Base-by-base conservation (phyloP, 2,329 filamentous ascomycete genomes). In the Bipolaris oryzae region DNA sequence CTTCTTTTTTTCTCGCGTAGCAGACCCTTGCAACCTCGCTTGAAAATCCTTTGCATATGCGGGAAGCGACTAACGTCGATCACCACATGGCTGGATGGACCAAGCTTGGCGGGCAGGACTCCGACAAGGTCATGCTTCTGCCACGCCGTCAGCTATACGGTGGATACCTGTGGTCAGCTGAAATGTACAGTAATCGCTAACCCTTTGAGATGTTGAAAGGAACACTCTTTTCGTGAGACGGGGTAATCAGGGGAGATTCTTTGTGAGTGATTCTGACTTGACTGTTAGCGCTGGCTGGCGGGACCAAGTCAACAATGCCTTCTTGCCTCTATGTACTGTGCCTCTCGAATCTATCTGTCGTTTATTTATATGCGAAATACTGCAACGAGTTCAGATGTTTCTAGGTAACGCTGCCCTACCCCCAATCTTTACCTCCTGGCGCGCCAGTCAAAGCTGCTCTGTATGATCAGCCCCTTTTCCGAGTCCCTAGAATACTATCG, bases 321-420 rank as follows among this genome's bases (percentile, higher is more conserved):
- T 57, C 48, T 50, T 41, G 57, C 55, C 57, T 57, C 58, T 50
- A 47, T 48, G 37, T 60, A 57, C 56, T 54, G 55, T 69, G 53
- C 54, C 43, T 57, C 53, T 61, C n/a, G 33, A 15, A 33, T 50
- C 51, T 41, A 39, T 44, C 50, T 66, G 48, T 53, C 56, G 46
- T 58, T 47, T 38, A 23, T 51, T 16, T 55, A 46, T 54, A 41
- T 52, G 53, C 33, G 18, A 41, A 53, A 44, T 52, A 33, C 54
- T 51, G 41, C 38, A 31, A 28, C 49, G 23, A 49, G 56, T 55
- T 50, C 49, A 58, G 41, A 44, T 15, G 13, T 37, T 35, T 52
- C 16, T 21, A 46, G 31, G 51, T 49, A 58, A 42, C 28, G 23
- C 37, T 50, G 49, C 39, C 54, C 42, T 48, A 57, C 46, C 54